Percentiles rank a stretch among this genome's conserved stretches.
Conservation (phyloP, 345 rosid genomes). For the Eutrema yunnanense region DNA sequence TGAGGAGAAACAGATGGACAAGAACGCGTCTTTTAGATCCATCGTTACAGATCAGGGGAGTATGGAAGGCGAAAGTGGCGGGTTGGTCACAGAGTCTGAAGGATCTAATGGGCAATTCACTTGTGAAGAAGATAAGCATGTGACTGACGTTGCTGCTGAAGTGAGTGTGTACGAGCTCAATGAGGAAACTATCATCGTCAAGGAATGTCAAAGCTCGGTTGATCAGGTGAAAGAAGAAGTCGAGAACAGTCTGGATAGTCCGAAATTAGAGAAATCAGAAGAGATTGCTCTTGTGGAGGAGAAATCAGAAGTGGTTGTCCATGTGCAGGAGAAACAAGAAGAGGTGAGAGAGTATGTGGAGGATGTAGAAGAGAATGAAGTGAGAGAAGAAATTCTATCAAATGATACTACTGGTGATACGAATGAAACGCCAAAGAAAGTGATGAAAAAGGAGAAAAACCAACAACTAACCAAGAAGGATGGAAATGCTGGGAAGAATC, state of each 20-base stretch:
- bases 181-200: conserved; percentile 34
- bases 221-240: conserved; percentile 37
- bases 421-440: conserved; percentile 26
- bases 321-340: conserved; percentile 3
- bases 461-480: conserved; percentile 21
- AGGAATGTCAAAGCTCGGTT: conserved; percentile 38
- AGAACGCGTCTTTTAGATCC: conserved; percentile 22
- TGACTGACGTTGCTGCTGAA: conserved; percentile 27
- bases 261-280: conserved; percentile 22
- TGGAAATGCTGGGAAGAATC: conserved; percentile 32
- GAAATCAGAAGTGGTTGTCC: background rate
- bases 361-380: conserved; percentile 28
- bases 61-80: conserved; percentile 12
- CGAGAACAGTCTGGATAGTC: conserved; percentile 10
- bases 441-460: conserved; percentile 25
- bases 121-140: conserved; percentile 36
- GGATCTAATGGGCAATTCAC: conserved; percentile 19
- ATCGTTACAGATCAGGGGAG: conserved; percentile 28
- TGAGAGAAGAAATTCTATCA: conserved; percentile 4
- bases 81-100: conserved; percentile 20
- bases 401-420: conserved; percentile 10
- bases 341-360: background rate
- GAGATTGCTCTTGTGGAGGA: conserved; percentile 23
- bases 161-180: conserved; percentile 16
- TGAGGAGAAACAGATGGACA: conserved; percentile 54